A percentile compares a stretch with the other conserved stretches of the same genome.
Evolutionary conservation across 1,284 basidiomycete species (phyloP).

Genomic region (Serendipita sp.): DNA sequence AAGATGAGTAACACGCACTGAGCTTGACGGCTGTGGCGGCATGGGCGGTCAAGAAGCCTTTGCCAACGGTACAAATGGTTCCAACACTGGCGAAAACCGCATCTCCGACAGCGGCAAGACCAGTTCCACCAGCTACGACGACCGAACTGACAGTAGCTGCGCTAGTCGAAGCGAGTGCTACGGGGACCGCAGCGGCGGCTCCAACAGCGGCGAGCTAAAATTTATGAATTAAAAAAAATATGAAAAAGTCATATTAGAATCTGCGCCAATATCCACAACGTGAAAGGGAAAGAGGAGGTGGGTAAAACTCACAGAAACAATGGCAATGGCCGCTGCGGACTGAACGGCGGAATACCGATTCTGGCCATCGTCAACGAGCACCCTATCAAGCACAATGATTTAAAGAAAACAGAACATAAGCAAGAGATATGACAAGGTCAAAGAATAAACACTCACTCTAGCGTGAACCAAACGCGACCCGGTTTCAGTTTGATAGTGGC

Average conservation of each 20-base stretch:
- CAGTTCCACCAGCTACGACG: background rate
- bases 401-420: background rate
- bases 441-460: background rate
- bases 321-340: constrained; percentile 1
- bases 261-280: too few relatives aligned
- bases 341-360: background rate
- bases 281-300: background rate
- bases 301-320: background rate
- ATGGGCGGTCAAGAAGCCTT: constrained; percentile 5
- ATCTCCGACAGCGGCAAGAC: background rate
- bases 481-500: background rate
- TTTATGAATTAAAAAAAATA: background rate
- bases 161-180: background rate
- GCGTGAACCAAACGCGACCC: background rate
- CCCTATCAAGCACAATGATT: background rate
- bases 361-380: background rate
- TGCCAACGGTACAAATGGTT: background rate
- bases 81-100: background rate
- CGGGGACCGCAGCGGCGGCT: background rate
- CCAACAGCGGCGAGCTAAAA: background rate
- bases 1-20: background rate
- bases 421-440: background rate
- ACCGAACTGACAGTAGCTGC: background rate
- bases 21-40: background rate
- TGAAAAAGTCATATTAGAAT: background rate